Evolutionary conservation across 805 yeast species (phyloP).

Genomic region (Monosporozyma yasuniensis): DNA sequence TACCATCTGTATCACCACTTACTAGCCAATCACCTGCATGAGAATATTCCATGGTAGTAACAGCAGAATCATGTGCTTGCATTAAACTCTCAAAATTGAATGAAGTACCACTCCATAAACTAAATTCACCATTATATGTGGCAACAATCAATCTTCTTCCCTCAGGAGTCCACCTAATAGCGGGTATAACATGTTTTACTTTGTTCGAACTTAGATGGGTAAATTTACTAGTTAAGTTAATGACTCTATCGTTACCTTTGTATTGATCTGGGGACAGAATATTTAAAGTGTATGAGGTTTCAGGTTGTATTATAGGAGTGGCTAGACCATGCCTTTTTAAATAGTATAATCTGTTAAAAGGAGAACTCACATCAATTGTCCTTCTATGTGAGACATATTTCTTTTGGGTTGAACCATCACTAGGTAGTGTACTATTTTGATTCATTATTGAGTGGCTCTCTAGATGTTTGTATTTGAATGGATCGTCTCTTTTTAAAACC

Average conservation of each 20-base stretch:
- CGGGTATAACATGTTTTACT: conserved; percentile 81
- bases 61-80: conserved; percentile 96
- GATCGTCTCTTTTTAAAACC: too few relatives aligned
- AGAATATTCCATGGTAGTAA: conserved; percentile 68
- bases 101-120: conserved; percentile 92
- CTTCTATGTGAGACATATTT: conserved; percentile 27
- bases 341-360: conserved; percentile 23
- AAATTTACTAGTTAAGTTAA: conserved; percentile 69
- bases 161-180: conserved; percentile 94
- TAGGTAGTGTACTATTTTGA: background rate
- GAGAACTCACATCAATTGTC: conserved; percentile 28
- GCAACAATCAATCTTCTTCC: conserved; percentile 87
- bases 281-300: conserved; percentile 23
- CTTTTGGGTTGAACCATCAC: conserved; percentile 11
- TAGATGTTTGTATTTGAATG: background rate
- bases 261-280: conserved; percentile 27
- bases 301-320: conserved; percentile 24
- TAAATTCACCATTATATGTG: conserved; percentile 88
- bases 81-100: conserved; percentile 93
- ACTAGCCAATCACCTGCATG: conserved; percentile 92
- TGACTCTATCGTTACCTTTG: conserved; percentile 22
- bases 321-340: conserved; percentile 24
- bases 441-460: background rate
- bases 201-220: conserved; percentile 88
- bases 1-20: conserved; percentile 89